A percentile compares a stretch with the other conserved stretches of the same genome.
phyloP scores from a whole-genome alignment of 2,329 filamentous ascomycete species.

The Verticillium nubilum region DNA sequence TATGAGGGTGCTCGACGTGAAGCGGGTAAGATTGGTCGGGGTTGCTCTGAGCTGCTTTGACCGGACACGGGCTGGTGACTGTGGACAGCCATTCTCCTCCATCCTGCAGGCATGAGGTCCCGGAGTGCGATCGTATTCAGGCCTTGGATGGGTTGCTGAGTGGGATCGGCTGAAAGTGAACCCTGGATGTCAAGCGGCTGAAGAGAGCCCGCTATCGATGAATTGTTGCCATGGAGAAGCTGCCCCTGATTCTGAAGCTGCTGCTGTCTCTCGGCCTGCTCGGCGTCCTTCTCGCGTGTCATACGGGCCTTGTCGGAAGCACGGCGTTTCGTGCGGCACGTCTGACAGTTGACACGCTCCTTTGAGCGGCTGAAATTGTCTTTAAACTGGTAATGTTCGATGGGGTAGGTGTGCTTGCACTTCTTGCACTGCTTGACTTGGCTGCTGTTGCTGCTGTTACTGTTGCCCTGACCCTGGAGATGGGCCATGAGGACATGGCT shows the following conservation, averaged over 20 bases:
- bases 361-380: background rate
- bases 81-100: background rate
- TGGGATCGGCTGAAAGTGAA: background rate
- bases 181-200: background rate
- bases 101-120: background rate
- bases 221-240: background rate
- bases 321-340: background rate
- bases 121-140: background rate
- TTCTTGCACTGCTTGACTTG: background rate
- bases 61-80: background rate
- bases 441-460: background rate
- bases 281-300: background rate
- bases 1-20: background rate
- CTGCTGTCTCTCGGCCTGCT: background rate
- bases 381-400: background rate
- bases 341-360: background rate
- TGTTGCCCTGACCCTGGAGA: background rate
- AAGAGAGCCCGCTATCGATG: background rate
- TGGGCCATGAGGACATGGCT: background rate
- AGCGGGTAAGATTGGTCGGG: background rate
- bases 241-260: background rate
- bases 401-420: background rate
- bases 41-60: background rate
- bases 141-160: background rate
- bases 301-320: background rate